Evolutionary conservation across 1,139 yeast species (phyloP), one percentile per base, ranked within the genome.

Genomic region (Meyerozyma guilliermondii): DNA sequence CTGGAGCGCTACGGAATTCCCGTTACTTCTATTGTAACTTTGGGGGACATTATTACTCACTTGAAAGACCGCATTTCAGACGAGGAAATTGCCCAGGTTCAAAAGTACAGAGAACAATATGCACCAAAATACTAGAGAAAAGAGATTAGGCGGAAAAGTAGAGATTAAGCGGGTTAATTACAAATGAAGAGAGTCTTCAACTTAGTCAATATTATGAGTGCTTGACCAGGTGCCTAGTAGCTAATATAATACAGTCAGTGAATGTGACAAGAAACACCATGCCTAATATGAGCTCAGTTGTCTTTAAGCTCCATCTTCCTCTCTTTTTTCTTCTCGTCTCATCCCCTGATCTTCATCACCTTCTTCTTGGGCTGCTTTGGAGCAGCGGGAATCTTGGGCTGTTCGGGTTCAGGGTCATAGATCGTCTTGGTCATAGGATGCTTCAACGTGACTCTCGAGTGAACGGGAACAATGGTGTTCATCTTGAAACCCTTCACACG

Each of bases 401-500:
- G 66, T 33, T 73, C 77, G 22, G 83, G 74, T 41, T 60, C 61
- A 18, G 69, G 80, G 39, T 80, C 83, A 55, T 86, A 85, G 27
- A 86, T 77, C 43, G 74, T 63, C 51, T 85, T 88, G 2, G 89
- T 82, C 75, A 83, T 81, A 42, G 96, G 96, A 54, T 87, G 92
- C 36, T 87, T 91, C 68, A 87, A 75, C 37, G 91, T 75, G 39
- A 84, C 81, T 27, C 83, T 79, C 40, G 95, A 84, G 55, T 85
- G 88, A 27, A 88, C 72, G 13, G 98, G 98, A 20, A 89, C 88
- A 40, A 91, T 81, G 6, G 82, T 78, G 62, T 87, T 88, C 86
- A 91, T 84, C 53, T 75, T 78, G 72, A 87, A 85, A 11, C 96
- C 96, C 54, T 80, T 78, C 16, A 94, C 96, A 47, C 66, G 69